phyloP scores from a whole-genome alignment of 2,329 filamentous ascomycete genomes.

The Cercospora sp. region DNA sequence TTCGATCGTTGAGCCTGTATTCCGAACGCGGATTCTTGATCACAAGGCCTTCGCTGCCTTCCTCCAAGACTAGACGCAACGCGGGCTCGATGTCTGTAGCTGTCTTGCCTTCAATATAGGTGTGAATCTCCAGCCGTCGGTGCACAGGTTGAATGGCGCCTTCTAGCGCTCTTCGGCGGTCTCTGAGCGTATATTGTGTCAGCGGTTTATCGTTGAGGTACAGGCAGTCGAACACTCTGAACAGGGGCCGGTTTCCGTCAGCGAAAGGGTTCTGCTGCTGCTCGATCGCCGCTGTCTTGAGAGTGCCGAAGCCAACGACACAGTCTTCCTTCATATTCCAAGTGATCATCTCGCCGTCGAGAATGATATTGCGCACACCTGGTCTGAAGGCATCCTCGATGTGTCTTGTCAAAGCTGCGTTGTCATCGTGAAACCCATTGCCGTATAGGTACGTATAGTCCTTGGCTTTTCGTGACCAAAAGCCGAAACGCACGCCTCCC shows the following conservation, averaged over 20 bases:
- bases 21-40: slow-evolving; percentile 88
- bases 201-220: slow-evolving; percentile 80
- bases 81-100: slow-evolving; percentile 74
- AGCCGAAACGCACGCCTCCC: slow-evolving; percentile 74
- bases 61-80: slow-evolving; percentile 79
- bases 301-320: slow-evolving; percentile 83
- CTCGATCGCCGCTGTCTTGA: slow-evolving; percentile 84
- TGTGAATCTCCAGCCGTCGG: slow-evolving; percentile 80
- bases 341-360: slow-evolving; percentile 98
- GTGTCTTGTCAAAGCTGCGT: slow-evolving; percentile 76
- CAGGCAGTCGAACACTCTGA: slow-evolving; percentile 86
- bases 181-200: slow-evolving; percentile 77
- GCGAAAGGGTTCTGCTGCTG: slow-evolving; percentile 72
- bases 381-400: slow-evolving; percentile 73
- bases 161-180: slow-evolving; percentile 74
- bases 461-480: slow-evolving; percentile 95
- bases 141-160: slow-evolving; percentile 68
- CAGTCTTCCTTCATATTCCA: slow-evolving; percentile 88
- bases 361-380: slow-evolving; percentile 79
- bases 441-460: slow-evolving; percentile 96
- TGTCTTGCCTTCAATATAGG: slow-evolving; percentile 64
- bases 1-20: slow-evolving; percentile 84
- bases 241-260: slow-evolving; percentile 71
- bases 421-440: slow-evolving; percentile 68
- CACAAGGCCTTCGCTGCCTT: slow-evolving; percentile 85